These are phyloP conservation scores for Corylus avellana DNA, from an alignment of 306 rosid species.

Conservation along the genomic window DNA sequence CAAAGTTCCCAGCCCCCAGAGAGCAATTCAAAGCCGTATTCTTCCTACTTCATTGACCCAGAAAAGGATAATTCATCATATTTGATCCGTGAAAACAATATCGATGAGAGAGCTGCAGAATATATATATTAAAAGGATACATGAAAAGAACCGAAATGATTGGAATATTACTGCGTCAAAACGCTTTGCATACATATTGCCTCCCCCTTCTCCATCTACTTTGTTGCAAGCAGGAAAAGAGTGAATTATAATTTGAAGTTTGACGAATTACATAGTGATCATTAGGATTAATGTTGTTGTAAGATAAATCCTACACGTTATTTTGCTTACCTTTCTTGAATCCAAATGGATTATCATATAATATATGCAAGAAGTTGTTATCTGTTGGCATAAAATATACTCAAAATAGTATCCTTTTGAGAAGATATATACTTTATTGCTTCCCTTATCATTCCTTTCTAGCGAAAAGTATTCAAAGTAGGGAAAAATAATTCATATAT, in stretches of 20 bases:
- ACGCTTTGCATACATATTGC: not conserved
- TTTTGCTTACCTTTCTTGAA: not conserved
- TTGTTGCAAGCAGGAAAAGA: not conserved
- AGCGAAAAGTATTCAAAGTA: not conserved
- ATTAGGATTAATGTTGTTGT: not conserved
- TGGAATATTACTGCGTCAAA: not conserved
- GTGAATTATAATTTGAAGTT: not conserved
- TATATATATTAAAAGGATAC: conserved; percentile 22
- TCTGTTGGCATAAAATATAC: no score
- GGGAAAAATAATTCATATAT: not conserved
- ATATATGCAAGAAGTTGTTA: no score
- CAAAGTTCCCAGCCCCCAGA: conserved; percentile 29
- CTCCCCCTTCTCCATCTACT: not conserved
- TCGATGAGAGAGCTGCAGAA: conserved; percentile 20
- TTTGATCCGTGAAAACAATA: not conserved
- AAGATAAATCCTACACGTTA: not conserved
- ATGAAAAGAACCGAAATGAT: conserved; percentile 9
- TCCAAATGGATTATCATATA: not conserved
- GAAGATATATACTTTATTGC: not conserved
- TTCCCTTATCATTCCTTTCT: not conserved
- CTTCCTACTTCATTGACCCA: conserved; percentile 20
- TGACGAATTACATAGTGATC: not conserved
- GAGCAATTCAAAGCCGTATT: conserved; percentile 18
- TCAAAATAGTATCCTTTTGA: no score
- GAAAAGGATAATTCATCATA: conserved; percentile 18